Evolutionary conservation across 495 filamentous ascomycete species (phyloP), one percentile per base, ranked within the genome.

Genomic region (Penicillium riverlandense): DNA sequence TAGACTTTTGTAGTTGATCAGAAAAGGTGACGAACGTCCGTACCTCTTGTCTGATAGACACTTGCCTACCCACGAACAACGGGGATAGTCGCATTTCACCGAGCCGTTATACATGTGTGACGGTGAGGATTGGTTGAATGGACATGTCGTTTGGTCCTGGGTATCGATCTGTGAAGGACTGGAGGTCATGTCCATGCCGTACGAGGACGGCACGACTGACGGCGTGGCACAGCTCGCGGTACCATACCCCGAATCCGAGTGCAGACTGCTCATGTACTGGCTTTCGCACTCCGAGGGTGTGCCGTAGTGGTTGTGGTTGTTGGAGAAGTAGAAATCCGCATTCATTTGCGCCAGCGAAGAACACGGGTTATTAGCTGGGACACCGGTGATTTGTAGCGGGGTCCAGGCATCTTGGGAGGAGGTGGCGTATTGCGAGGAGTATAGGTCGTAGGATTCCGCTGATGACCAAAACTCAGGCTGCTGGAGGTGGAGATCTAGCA

Each of bases 161-260:
- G 50, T 37, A 12, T 40, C 54, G 2, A 57, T 35, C 16, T 22
- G 22, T 22, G 44, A 48, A 5, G 66, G 63, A 43, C 64, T 70
- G 31, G 55, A 63, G 11, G 45, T 46, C 10, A 51, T 54, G 22
- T 65, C 63, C 6, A 61, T 33, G 2, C 58, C 54, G 45, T 62
- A 61, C 0, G 59, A 58, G 3, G 59, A 55, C 3, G 55, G 49
- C 14, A 58, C 50, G 7, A 75, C 63, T 0, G 79, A 83, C 8
- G 61, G 66, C 9, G 74, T 71, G 0, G 69, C 65, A 39, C 63
- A 55, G 36, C 61, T 73, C 5, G 53, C 57, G 42, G 75, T 83
- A 8, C 69, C 77, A 55, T 86, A 86, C 11, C 77, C 83, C 7
- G 84, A 86, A 53, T 88, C 84, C 1, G 67, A 63, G 16, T 70